Conservation (phyloP, 345 rosid genomes). For the Euclidium syriacum region DNA sequence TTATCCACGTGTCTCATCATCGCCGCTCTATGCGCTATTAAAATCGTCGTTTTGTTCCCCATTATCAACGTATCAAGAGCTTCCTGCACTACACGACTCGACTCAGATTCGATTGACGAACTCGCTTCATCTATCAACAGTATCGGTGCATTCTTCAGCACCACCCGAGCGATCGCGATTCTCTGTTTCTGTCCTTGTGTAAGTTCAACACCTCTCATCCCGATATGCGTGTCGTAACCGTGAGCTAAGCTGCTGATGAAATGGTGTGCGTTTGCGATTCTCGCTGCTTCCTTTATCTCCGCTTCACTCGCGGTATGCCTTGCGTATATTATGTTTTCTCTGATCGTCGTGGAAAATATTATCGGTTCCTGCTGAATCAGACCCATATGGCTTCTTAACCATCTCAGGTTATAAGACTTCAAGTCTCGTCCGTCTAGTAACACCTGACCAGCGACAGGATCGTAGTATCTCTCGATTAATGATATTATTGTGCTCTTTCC, state of each 20-base stretch:
- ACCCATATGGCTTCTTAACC: slow-evolving; percentile 95
- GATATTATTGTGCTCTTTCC: slow-evolving; percentile 99
- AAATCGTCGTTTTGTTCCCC: slow-evolving; percentile 97
- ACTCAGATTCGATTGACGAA: slow-evolving; percentile 93
- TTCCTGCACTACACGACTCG: slow-evolving; percentile 97
- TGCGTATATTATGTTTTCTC: slow-evolving; percentile 95
- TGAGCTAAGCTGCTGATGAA: slow-evolving; percentile 96
- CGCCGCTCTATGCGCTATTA: slow-evolving; percentile 97
- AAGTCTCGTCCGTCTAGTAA: slow-evolving; percentile 87
- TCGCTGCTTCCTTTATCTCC: slow-evolving; percentile 97
- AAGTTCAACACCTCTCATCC: slow-evolving; percentile 98
- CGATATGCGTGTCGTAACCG: slow-evolving; percentile 96
- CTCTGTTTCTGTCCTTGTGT: slow-evolving; percentile 99
- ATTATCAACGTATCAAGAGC: slow-evolving; percentile 93
- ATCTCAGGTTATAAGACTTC: slow-evolving; percentile 79
- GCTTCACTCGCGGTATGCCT: slow-evolving; percentile 98
- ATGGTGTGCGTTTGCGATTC: slow-evolving; percentile 99
- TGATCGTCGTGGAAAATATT: slow-evolving; percentile 90
- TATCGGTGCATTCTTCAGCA: slow-evolving; percentile 95
- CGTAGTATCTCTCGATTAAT: slow-evolving; percentile 88
- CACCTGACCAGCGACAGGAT: slow-evolving; percentile 98
- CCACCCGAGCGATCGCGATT: slow-evolving; percentile 89
- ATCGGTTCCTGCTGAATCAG: slow-evolving; percentile 98
- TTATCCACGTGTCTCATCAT: slow-evolving; percentile 99
- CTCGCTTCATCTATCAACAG: slow-evolving; percentile 93